Evolutionary conservation across 331 rosid species (phyloP), one percentile per base, ranked within the genome.

Genomic region (Malus hybrid): DNA sequence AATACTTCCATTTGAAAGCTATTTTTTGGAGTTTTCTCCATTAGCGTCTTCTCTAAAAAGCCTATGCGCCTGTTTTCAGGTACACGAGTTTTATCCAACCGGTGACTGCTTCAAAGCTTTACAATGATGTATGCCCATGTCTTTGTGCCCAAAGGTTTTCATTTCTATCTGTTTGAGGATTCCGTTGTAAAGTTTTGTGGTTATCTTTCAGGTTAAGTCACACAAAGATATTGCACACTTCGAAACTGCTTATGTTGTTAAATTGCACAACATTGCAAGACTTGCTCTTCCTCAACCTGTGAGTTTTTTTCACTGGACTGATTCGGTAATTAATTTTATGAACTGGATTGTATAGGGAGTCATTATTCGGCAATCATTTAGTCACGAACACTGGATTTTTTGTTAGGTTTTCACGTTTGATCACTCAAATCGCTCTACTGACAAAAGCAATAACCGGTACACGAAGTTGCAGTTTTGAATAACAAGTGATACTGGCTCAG

Each of bases 81-180:
- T 95, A 92, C 84, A 95, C 97, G n/a, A 95, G 99, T 89, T 95
- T 86, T 89, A 77, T 95, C 79, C 99, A 95, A 83, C 97, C 99
- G 32, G 88, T 95, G 66, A 90, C 97, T 36, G 96, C 99, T 67
- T 87, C 97, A 65, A 95, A 90, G 85, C 85, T 95, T 71, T 84
- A 84, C 79, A 92, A 92, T 80, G 99, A 94, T 85, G 97, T 94
- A 90, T 33, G 72, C 73, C 34, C 63, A 7, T 72, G 54, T 80
- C 60, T 59, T 61, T 61, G 5, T 52, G 14, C 19, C 74, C 46
- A 27, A 62, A 46, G 7, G 34, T 7, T 20, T 34, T 36, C 8
- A 34, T 20, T 63, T 22, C 18, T 12, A 4, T 31, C 13, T 79
- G 46, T 74, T 77, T 63, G 48, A 66, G 55, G 63, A 28, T 57